Evolutionary conservation across 768 basidiomycete species (phyloP).

Genomic region (Leccinum subgranulosum): DNA sequence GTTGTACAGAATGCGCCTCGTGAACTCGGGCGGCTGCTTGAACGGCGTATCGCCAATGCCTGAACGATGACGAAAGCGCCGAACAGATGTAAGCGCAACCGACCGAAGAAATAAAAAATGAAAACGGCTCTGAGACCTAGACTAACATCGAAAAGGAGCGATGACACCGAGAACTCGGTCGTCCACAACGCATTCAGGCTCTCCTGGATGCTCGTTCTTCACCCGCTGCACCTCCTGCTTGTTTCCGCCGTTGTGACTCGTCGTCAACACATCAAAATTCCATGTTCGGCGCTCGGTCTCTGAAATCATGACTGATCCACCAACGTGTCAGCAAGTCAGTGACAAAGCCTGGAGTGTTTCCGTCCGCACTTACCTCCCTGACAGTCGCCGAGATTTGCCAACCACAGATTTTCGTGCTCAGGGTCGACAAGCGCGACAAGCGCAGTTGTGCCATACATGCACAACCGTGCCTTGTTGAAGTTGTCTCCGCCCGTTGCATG

Average conservation of each 20-base stretch:
- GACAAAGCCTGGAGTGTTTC: background rate
- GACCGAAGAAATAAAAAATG: background rate
- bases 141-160: conserved; percentile 73
- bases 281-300: conserved; percentile 49
- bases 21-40: conserved; percentile 70
- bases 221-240: conserved; percentile 64
- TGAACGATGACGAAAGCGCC: conserved; percentile 22
- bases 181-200: conserved; percentile 64
- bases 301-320: conserved; percentile 48
- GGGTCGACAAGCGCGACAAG: conserved; percentile 73
- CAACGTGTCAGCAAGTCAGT: conserved; percentile 8
- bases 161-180: conserved; percentile 72
- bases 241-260: conserved; percentile 69
- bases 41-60: conserved; percentile 71
- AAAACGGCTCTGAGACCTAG: conserved; percentile 10
- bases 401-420: conserved; percentile 64
- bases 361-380: conserved; percentile 55
- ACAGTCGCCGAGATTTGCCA: conserved; percentile 80
- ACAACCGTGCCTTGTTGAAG: conserved; percentile 62
- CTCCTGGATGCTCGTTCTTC: conserved; percentile 60
- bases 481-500: conserved; percentile 54
- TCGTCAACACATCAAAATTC: conserved; percentile 60
- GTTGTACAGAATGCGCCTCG: conserved; percentile 63
- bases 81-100: conserved; percentile 8
- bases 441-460: conserved; percentile 80